Evolutionary conservation across 2,329 filamentous ascomycete genomes (phyloP).

Genomic region (Cladosporium sphaerospermum): DNA sequence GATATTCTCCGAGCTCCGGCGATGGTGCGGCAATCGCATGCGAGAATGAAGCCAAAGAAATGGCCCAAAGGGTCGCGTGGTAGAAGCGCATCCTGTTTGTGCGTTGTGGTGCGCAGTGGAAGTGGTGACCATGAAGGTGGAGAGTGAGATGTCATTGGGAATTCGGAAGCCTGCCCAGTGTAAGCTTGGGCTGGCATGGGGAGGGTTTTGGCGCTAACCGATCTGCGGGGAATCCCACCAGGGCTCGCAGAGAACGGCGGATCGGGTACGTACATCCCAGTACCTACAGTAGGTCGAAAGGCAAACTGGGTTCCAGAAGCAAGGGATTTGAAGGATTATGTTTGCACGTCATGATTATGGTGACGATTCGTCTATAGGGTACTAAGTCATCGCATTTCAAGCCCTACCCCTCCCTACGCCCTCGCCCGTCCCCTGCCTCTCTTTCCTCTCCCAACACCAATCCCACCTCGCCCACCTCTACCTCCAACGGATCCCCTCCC

Average conservation of each 20-base stretch:
- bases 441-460: constrained; percentile 5
- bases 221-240: too few relatives aligned
- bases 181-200: neutral
- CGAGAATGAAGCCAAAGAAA: constrained; percentile 11
- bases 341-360: too few relatives aligned
- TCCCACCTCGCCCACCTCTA: constrained; percentile 1
- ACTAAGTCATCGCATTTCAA: too few relatives aligned
- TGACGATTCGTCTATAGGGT: too few relatives aligned
- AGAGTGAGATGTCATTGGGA: neutral
- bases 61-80: constrained; percentile 12
- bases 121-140: constrained; percentile 7
- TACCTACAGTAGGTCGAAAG: too few relatives aligned
- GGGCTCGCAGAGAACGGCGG: too few relatives aligned
- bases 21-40: constrained; percentile 16
- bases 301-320: too few relatives aligned
- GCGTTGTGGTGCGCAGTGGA: neutral
- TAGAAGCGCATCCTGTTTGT: constrained; percentile 12
- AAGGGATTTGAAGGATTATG: too few relatives aligned
- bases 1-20: constrained; percentile 7
- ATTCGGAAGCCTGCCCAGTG: neutral
- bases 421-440: constrained; percentile 1
- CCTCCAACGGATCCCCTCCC: constrained; percentile 2
- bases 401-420: neutral
- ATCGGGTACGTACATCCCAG: too few relatives aligned
- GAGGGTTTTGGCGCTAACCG: too few relatives aligned